Evolutionary conservation across 495 filamentous ascomycete genomes (phyloP).

Genomic region (Penicillium canariense): DNA sequence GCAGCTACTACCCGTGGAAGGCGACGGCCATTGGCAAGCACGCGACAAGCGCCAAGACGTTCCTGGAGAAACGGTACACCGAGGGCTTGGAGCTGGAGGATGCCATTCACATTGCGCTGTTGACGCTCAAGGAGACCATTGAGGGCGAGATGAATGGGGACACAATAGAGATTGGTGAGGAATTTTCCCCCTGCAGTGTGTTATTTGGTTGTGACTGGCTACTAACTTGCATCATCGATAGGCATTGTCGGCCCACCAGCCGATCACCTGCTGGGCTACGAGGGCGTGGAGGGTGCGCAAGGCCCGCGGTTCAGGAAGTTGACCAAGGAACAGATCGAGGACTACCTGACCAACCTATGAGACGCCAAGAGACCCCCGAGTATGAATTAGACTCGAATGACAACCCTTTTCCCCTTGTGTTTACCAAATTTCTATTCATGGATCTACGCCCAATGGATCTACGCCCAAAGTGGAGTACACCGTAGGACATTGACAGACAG

Average conservation of each 20-base stretch:
- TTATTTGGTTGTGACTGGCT: background rate
- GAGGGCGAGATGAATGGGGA: conserved; percentile 99
- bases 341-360: conserved; percentile 95
- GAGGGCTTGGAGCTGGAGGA: conserved; percentile 97
- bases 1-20: conserved; percentile 99
- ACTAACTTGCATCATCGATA: conserved; percentile 29
- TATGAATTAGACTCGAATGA: conserved; percentile 27
- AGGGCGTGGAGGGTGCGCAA: conserved; percentile 84
- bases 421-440: background rate
- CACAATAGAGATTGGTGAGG: conserved; percentile 94
- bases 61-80: conserved; percentile 97
- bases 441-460: background rate
- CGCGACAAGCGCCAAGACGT: conserved; percentile 96
- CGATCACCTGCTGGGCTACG: conserved; percentile 84
- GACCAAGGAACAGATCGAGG: conserved; percentile 96
- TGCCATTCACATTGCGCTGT: conserved; percentile 94
- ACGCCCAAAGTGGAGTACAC: background rate
- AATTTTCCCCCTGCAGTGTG: background rate
- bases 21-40: conserved; percentile 98
- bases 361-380: conserved; percentile 1
- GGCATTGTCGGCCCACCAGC: conserved; percentile 95
- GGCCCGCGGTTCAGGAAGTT: conserved; percentile 95
- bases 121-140: conserved; percentile 98
- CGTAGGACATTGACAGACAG: background rate
- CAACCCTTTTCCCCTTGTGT: background rate